These are phyloP conservation scores for Rhizopus delemar DNA, from an alignment of 371 early-diverging fungal genomes.

Conservation along the genomic window DNA sequence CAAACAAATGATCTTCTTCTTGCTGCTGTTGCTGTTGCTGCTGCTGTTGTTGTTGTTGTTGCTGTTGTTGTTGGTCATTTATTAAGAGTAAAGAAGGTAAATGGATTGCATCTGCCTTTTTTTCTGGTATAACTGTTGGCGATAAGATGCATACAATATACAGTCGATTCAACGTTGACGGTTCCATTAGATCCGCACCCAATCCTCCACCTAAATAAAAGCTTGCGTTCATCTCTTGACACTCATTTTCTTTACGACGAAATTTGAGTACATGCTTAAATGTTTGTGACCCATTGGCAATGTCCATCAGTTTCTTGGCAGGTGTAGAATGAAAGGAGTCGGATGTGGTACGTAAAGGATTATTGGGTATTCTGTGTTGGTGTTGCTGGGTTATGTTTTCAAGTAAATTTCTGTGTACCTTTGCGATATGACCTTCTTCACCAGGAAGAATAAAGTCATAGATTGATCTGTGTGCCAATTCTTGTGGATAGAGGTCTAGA, in stretches of 20 bases:
- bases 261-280: conserved; percentile 18
- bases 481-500: conserved; percentile 26
- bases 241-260: background rate
- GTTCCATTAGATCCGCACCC: conserved; percentile 24
- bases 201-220: conserved; percentile 30
- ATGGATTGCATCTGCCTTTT: background rate
- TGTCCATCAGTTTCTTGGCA: conserved; percentile 5
- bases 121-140: background rate
- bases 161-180: conserved; percentile 1
- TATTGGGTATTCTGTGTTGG: conserved; percentile 1
- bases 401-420: conserved; percentile 14
- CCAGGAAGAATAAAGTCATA: conserved; percentile 28
- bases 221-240: conserved; percentile 13
- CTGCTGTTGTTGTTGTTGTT: too few relatives aligned
- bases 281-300: conserved; percentile 30
- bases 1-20: background rate
- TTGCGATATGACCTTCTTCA: conserved; percentile 9
- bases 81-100: too few relatives aligned
- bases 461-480: conserved; percentile 26
- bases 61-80: too few relatives aligned
- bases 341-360: conserved; percentile 13
- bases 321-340: conserved; percentile 9
- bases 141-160: conserved; percentile 24
- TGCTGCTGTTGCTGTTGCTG: too few relatives aligned
- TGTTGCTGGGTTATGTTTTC: conserved; percentile 21